A percentile compares a stretch with the other conserved stretches of the same genome.
phyloP scores from a whole-genome alignment of 176 grass and related monocot genomes.

The Triticum dicoccoides region DNA sequence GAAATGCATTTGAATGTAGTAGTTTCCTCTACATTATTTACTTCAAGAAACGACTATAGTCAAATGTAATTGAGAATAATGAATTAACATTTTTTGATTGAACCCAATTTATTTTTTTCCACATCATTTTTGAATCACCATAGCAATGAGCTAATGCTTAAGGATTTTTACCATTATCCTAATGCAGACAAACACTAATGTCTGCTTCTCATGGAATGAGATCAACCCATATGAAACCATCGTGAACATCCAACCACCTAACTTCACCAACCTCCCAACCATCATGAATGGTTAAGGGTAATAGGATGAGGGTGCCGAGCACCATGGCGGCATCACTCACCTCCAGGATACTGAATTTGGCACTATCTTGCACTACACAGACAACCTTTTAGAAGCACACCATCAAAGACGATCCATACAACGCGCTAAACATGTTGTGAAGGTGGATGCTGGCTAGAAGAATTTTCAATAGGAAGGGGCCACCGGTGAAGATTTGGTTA shows the following conservation, averaged over 20 bases:
- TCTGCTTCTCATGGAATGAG: slow-evolving; percentile 21
- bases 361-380: slow-evolving; percentile 31
- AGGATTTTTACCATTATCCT: slow-evolving; percentile 24
- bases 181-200: slow-evolving; percentile 40
- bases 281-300: slow-evolving; percentile 26
- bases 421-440: slow-evolving; percentile 42
- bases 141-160: not conserved
- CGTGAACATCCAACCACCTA: not conserved
- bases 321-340: not conserved
- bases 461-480: not conserved
- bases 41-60: not conserved
- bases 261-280: not conserved
- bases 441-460: not conserved
- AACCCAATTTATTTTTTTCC: too few relatives aligned
- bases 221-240: not conserved
- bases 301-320: not conserved
- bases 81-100: too few relatives aligned
- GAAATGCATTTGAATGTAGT: too few relatives aligned
- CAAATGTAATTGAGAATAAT: too few relatives aligned
- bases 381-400: slow-evolving; percentile 4
- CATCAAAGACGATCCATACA: slow-evolving; percentile 26
- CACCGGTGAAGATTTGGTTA: too few relatives aligned
- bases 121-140: not conserved
- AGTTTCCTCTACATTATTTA: not conserved
- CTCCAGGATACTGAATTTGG: slow-evolving; percentile 40